A percentile compares a stretch with the other conserved stretches of the same genome.
phyloP scores from a whole-genome alignment of 2,329 filamentous ascomycete species.

The Alternaria brassicicola region DNA sequence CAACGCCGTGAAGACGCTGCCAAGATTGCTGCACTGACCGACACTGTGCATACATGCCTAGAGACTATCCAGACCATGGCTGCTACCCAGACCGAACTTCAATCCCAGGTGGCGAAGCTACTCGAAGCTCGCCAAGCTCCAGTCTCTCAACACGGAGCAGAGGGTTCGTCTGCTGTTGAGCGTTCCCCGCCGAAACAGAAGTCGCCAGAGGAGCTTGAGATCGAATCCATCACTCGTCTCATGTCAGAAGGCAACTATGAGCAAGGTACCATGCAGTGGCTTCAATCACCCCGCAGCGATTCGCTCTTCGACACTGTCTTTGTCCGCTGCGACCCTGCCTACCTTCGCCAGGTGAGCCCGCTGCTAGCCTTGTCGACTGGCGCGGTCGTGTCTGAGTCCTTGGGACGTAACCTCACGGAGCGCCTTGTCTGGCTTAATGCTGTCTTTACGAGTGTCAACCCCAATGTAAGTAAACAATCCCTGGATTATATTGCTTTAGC shows the following conservation, averaged over 20 bases:
- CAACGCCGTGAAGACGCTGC: conserved; percentile 61
- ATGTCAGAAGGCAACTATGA: conserved; percentile 63
- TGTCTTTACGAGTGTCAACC: conserved; percentile 61
- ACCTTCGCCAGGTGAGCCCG: conserved; percentile 61
- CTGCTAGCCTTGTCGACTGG: conserved; percentile 66
- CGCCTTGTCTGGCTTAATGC: conserved; percentile 65
- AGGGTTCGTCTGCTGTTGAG: conserved; percentile 35
- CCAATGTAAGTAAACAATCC: conserved; percentile 52
- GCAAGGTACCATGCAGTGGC: conserved; percentile 61
- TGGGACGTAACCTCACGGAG: conserved; percentile 60
- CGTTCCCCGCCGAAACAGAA: conserved; percentile 52
- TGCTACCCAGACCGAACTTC: conserved; percentile 70
- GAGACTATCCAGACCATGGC: conserved; percentile 75
- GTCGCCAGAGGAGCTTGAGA: conserved; percentile 62
- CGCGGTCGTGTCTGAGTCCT: conserved; percentile 64
- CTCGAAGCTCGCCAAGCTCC: conserved; percentile 45
- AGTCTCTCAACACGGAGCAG: conserved; percentile 3
- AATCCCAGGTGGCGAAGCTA: conserved; percentile 59
- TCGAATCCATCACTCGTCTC: conserved; percentile 65
- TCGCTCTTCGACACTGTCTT: conserved; percentile 69
- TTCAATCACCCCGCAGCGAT: conserved; percentile 64
- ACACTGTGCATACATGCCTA: conserved; percentile 68
- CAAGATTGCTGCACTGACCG: conserved; percentile 76
- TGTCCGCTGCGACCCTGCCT: conserved; percentile 62
- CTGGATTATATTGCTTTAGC: not conserved